Evolutionary conservation across 768 basidiomycete genomes (phyloP).

Genomic region (Termitomyces sp.): DNA sequence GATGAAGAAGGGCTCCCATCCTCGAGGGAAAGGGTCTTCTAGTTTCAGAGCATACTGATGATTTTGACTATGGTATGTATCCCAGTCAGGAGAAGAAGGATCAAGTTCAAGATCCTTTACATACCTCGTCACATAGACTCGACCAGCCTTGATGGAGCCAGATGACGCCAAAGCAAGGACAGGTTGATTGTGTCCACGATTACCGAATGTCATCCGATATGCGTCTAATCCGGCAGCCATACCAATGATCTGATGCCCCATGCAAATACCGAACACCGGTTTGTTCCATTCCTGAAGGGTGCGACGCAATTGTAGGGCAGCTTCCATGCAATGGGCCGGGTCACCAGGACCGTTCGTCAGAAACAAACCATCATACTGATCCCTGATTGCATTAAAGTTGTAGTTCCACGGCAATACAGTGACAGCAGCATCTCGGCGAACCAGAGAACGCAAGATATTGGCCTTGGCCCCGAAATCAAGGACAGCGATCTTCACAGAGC

Average conservation of each 20-base stretch:
- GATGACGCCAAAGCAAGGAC: slow-evolving; percentile 92
- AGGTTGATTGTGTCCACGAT: slow-evolving; percentile 98
- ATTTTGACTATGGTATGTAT: slow-evolving; percentile 72
- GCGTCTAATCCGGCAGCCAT: slow-evolving; percentile 96
- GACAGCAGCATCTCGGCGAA: slow-evolving; percentile 85
- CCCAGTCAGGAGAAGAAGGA: slow-evolving; percentile 3
- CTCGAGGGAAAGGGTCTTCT: slow-evolving; percentile 91
- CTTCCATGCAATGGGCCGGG: slow-evolving; percentile 83
- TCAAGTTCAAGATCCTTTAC: slow-evolving; percentile 7
- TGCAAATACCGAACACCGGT: slow-evolving; percentile 97
- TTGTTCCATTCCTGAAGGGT: slow-evolving; percentile 87
- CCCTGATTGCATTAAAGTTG: slow-evolving; percentile 89
- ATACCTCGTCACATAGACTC: slow-evolving; percentile 94
- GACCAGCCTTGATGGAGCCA: slow-evolving; percentile 90
- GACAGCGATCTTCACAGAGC: slow-evolving; percentile 89
- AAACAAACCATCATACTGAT: slow-evolving; percentile 93
- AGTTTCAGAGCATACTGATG: slow-evolving; percentile 97
- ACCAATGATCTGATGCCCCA: slow-evolving; percentile 98
- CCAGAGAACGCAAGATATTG: slow-evolving; percentile 90
- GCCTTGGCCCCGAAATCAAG: slow-evolving; percentile 98
- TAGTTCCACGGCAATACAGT: slow-evolving; percentile 98
- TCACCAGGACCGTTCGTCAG: slow-evolving; percentile 96
- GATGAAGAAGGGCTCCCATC: slow-evolving; percentile 99
- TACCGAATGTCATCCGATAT: slow-evolving; percentile 99
- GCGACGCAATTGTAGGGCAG: slow-evolving; percentile 71